phyloP scores from a whole-genome alignment of 257 asterid species.

The Salvia miltiorrhiza region DNA sequence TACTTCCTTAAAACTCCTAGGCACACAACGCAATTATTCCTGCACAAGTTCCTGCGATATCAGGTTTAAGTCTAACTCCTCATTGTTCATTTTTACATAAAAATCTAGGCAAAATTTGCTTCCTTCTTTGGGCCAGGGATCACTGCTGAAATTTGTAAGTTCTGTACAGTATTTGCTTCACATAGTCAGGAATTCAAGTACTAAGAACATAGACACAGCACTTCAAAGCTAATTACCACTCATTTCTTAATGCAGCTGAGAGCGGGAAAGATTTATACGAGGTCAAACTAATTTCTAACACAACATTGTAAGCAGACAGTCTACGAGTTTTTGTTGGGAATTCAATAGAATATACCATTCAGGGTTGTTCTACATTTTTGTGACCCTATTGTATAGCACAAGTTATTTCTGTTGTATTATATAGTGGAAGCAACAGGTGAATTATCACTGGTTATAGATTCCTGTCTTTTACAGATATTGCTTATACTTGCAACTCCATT shows the following conservation, averaged over 20 bases:
- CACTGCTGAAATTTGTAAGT: slow-evolving; percentile 84
- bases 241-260: slow-evolving; percentile 57
- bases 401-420: slow-evolving; percentile 9
- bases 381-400: slow-evolving; percentile 18
- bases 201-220: neutral
- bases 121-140: slow-evolving; percentile 98
- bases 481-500: neutral
- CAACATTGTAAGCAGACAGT: slow-evolving; percentile 36
- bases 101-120: slow-evolving; percentile 69
- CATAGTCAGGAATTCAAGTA: neutral
- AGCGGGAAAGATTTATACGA: slow-evolving; percentile 60
- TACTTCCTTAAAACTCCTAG: neutral
- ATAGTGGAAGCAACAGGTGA: neutral
- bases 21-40: neutral
- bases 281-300: slow-evolving; percentile 72
- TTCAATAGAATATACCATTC: neutral
- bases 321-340: neutral
- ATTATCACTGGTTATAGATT: neutral
- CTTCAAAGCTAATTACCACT: slow-evolving; percentile 2
- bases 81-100: neutral
- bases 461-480: neutral
- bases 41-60: neutral
- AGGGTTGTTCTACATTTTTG: slow-evolving; percentile 21
- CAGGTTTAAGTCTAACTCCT: neutral
- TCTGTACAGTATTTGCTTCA: neutral